Evolutionary conservation across 257 asterid genomes (phyloP).

Genomic region (Plantago elongata): DNA sequence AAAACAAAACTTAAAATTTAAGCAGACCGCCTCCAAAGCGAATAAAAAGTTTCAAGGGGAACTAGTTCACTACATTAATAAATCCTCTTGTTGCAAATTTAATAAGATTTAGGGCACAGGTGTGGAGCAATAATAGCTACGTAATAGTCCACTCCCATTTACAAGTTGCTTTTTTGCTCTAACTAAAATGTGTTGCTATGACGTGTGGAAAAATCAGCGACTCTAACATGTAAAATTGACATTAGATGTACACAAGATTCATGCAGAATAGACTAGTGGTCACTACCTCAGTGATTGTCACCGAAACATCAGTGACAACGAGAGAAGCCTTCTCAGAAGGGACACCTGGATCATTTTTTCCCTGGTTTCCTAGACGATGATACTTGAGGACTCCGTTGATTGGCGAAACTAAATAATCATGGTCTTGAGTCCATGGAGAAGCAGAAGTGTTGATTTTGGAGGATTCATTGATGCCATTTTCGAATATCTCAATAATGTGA

Average conservation of each 20-base stretch:
- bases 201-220: constrained; percentile 6
- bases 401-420: constrained; percentile 82
- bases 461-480: constrained; percentile 82
- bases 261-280: constrained; percentile 3
- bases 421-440: constrained; percentile 67
- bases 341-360: constrained; percentile 69
- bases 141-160: constrained; percentile 8
- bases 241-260: constrained; percentile 13
- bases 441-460: constrained; percentile 33
- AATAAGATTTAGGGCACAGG: not conserved
- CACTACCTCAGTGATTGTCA: constrained; percentile 82
- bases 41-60: not conserved
- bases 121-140: constrained; percentile 3
- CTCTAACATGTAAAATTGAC: constrained; percentile 11
- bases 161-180: constrained; percentile 17
- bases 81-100: not conserved
- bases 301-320: constrained; percentile 68
- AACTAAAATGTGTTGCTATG: constrained; percentile 15
- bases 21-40: constrained; percentile 15
- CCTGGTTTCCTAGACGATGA: constrained; percentile 94
- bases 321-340: constrained; percentile 91
- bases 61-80: too few relatives aligned
- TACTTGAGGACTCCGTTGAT: constrained; percentile 91
- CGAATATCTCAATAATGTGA: constrained; percentile 57
- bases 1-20: not conserved